Conservation (phyloP, 2,329 filamentous ascomycete genomes). For the Plectosphaerella cucumerina region DNA sequence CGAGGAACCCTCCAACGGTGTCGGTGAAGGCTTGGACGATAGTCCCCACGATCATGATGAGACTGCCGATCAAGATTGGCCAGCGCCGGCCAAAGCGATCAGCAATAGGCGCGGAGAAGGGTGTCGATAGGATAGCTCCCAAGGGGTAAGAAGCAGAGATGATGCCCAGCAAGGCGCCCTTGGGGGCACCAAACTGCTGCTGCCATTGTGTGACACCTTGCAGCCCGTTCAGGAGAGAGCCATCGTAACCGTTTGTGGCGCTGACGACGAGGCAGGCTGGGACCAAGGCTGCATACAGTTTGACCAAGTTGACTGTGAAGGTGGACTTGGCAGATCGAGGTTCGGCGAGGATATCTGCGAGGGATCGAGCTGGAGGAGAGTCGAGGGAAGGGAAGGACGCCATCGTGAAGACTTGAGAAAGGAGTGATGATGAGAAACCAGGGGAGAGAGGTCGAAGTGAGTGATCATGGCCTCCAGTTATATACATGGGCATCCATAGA, state of each 20-base stretch:
- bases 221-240: not conserved
- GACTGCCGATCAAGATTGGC: slow-evolving; percentile 45
- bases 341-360: too few relatives aligned
- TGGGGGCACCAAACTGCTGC: not conserved
- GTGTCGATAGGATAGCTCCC: not conserved
- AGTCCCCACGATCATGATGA: slow-evolving; percentile 42
- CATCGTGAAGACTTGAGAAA: not conserved
- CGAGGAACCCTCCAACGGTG: too few relatives aligned
- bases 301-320: too few relatives aligned
- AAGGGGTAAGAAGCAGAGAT: not conserved
- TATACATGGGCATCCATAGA: too few relatives aligned
- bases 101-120: slow-evolving; percentile 18
- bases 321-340: too few relatives aligned
- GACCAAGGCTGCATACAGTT: too few relatives aligned
- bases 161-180: not conserved
- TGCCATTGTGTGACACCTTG: not conserved
- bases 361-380: too few relatives aligned
- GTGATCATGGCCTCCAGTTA: too few relatives aligned
- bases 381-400: too few relatives aligned
- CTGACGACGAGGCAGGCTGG: not conserved
- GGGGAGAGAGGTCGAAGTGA: too few relatives aligned
- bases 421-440: not conserved
- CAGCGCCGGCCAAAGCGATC: slow-evolving; percentile 45
- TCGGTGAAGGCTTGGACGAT: too few relatives aligned
- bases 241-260: not conserved